Percentiles rank a stretch among this genome's conserved stretches.
phyloP scores from a whole-genome alignment of 306 rosid species.

The Herpetospermum pedunculosum region DNA sequence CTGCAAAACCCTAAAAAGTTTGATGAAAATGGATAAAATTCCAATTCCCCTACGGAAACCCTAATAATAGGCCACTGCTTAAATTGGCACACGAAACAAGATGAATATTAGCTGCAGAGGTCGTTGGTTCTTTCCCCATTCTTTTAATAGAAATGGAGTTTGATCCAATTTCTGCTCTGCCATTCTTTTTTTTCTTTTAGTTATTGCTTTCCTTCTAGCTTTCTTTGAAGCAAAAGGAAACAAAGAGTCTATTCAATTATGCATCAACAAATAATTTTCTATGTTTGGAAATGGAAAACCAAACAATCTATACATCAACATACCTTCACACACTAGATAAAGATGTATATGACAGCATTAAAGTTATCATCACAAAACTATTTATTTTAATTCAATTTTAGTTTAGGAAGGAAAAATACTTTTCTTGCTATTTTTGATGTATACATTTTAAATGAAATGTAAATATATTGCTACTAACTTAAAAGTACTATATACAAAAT shows the following conservation, averaged over 20 bases:
- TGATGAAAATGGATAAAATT: slow-evolving; percentile 2
- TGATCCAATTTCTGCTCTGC: slow-evolving; percentile 19
- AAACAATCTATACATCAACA: not conserved
- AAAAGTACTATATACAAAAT: too few relatives aligned
- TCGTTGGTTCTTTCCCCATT: slow-evolving; percentile 12
- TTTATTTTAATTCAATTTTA: not conserved
- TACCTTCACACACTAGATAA: not conserved
- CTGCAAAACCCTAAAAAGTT: slow-evolving; percentile 7
- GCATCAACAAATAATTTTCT: not conserved
- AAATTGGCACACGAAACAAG: slow-evolving; percentile 28
- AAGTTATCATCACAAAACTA: not conserved
- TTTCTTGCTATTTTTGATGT: not conserved
- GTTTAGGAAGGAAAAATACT: not conserved
- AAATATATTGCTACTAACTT: too few relatives aligned
- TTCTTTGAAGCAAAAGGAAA: not conserved
- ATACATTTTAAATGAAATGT: not conserved
- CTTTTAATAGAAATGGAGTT: slow-evolving; percentile 16
- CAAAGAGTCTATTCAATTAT: not conserved
- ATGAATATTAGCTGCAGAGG: slow-evolving; percentile 10
- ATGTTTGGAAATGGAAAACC: not conserved
- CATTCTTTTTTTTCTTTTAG: not conserved
- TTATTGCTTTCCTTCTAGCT: not conserved
- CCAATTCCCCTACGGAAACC: slow-evolving; percentile 24
- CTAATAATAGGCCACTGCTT: slow-evolving; percentile 29
- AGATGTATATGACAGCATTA: not conserved